phyloP scores from a whole-genome alignment of 495 filamentous ascomycete genomes.

The Parathielavia appendiculata region DNA sequence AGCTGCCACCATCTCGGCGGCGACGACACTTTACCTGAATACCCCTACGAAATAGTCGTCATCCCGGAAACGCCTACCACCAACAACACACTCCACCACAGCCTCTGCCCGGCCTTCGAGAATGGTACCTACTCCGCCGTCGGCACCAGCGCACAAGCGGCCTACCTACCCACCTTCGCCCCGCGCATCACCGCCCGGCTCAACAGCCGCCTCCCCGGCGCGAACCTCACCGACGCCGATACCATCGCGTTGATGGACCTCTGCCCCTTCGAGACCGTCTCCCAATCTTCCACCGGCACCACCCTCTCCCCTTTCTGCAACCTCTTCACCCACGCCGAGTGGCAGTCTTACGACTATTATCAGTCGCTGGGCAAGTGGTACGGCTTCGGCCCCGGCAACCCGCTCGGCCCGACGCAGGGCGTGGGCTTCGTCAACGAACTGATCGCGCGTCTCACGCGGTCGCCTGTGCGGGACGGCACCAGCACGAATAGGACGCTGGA shows the following conservation, averaged over 20 bases:
- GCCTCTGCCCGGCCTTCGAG: conserved; percentile 62
- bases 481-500: conserved; percentile 71
- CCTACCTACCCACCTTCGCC: conserved; percentile 54
- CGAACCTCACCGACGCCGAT: conserved; percentile 50
- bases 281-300: conserved; percentile 21
- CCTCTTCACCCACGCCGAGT: conserved; percentile 66
- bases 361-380: conserved; percentile 76
- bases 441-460: conserved; percentile 64
- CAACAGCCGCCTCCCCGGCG: conserved; percentile 55
- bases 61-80: conserved; percentile 57
- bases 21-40: conserved; percentile 24
- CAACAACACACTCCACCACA: conserved; percentile 76
- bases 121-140: conserved; percentile 40
- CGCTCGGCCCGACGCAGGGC: conserved; percentile 72
- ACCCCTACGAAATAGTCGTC: conserved; percentile 54
- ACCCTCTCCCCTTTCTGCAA: conserved; percentile 59
- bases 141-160: conserved; percentile 44
- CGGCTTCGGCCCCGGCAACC: conserved; percentile 64
- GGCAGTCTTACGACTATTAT: conserved; percentile 70
- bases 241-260: conserved; percentile 74
- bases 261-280: conserved; percentile 75
- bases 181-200: conserved; percentile 58
- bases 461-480: conserved; percentile 63
- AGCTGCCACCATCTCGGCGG: conserved; percentile 31
- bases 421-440: conserved; percentile 83